Base-by-base conservation (phyloP, 805 yeast species). In the Candida insectorum region DNA sequence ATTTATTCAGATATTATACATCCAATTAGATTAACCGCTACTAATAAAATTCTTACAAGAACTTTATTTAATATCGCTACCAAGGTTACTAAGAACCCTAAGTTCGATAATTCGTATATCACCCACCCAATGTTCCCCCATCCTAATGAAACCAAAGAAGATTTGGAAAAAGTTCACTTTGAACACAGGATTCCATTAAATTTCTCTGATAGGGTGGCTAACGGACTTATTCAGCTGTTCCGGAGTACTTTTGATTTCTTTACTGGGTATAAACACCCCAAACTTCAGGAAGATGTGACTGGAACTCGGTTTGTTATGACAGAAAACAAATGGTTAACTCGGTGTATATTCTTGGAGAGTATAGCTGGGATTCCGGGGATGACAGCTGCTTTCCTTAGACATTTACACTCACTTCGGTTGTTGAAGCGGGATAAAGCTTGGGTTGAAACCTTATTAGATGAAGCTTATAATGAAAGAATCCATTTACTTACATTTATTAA, bases 361-460 rank as follows among this genome's bases (percentile, higher is more conserved):
- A 69, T 82, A 36, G 89, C 89, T 4, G 88, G 86, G 6, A 85
- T 81, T n/a, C 89, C 89, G 1, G 88, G 89, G 8, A 74, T 79
- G 68, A 83, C 78, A 29, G 89, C 85, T 3, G 82, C 83, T 1
- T 81, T 80, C 57, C 54, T 82, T 26, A 70, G 88, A 37, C 88
- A 82, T 51, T 64, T 81, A 47, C 79, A 77, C 42, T 73, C 85
- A 2, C 52, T 81, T 30, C 60, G 89, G 43, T 54, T 79, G 31
- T 60, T 82, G 44, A 68, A 69, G 47, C 59, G 88, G 39, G 89
- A 81, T 52, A 73, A 77, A 48, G 87, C 85, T 1, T 82, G 86
- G 82, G 70, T 82, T 41, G 85, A 81, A 52, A 80, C 88, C 2
- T 60, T 82, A 24, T 60, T 76, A 24, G 88, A 81, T 47, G 89